Evolutionary conservation across 1,284 basidiomycete genomes (phyloP), one percentile per base, ranked within the genome.

Genomic region (Hypsizygus ulmarius): DNA sequence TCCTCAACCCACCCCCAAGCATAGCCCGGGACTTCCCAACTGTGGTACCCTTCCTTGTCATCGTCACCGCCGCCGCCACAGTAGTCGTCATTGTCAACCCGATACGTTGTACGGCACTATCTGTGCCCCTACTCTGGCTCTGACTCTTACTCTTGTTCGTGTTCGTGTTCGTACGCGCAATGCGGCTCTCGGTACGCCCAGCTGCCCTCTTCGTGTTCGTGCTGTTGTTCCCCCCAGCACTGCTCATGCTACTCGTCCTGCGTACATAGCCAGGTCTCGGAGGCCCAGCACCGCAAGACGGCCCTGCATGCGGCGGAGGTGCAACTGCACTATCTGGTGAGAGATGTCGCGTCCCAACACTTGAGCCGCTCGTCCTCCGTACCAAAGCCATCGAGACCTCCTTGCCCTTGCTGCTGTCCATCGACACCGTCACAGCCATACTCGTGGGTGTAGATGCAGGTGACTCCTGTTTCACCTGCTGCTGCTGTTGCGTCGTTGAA

Each of bases 1-100:
- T 15, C 14, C 49, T 35, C 2, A 49, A n/a, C 3, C 39, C 35
- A 25, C 43, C 47, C 1, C 11, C 32, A 34, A 15, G 15, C 38
- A 50, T 15, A 5, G 39, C 27, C 34, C 42, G 42, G n/a, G 39
- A 48, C 19, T 38, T 38, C 40, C 47, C 41, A 8, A 43, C 37
- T n/a, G 18, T 19, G 3, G 18, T 45, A 3, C 37, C 42, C 28
- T 34, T 50, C 19, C 43, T 48, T 9, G 51, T 35, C 5, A 5
- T 37, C 28, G 30, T 25, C 34, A 39, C 32, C 12, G 25, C 25
- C 40, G 30, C 32, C 10, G 34, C 37, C 2, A 16, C 49, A 4
- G 32, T 34, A 14, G 19, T 46, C n/a, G 56, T 60, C 57, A 57
- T 56, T 14, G 47, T 47, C 18, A 60, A 47, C 12, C 54, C 49